phyloP scores from a whole-genome alignment of 106 monocot genomes.

The Dendrobium huoshanense region DNA sequence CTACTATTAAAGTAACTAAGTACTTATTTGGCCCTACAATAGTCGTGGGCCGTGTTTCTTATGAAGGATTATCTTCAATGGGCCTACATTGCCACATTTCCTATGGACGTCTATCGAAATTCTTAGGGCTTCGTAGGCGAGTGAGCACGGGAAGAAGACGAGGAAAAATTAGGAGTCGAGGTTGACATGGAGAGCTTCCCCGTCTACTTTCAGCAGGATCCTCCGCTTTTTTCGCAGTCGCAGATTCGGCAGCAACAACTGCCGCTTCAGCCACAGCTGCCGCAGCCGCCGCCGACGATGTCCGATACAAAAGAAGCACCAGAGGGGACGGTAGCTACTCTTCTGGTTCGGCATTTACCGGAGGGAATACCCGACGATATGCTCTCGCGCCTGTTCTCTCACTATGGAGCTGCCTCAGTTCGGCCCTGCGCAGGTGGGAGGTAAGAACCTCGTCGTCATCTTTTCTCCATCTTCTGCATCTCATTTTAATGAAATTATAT shows the following conservation, averaged over 20 bases:
- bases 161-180: background rate
- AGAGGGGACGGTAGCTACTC: conserved; percentile 22
- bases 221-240: background rate
- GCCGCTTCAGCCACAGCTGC: background rate
- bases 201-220: conserved; percentile 6
- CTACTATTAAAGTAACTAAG: too few species aligned
- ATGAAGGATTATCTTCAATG: too few species aligned
- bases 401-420: conserved; percentile 75
- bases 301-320: conserved; percentile 4
- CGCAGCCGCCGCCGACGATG: background rate
- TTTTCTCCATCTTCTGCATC: background rate
- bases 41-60: too few species aligned
- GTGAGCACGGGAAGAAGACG: too few species aligned
- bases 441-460: conserved; percentile 17
- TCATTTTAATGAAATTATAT: background rate
- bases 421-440: conserved; percentile 86
- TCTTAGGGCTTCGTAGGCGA: too few species aligned
- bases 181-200: background rate
- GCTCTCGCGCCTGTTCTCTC: conserved; percentile 82
- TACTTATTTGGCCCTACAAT: too few species aligned
- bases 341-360: conserved; percentile 82
- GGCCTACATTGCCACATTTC: too few species aligned
- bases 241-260: background rate
- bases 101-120: too few species aligned
- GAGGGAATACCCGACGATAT: conserved; percentile 75